A percentile compares a stretch with the other conserved stretches of the same genome.
phyloP scores from a whole-genome alignment of 140 eudicot species.

The Ambrosia hybrid region DNA sequence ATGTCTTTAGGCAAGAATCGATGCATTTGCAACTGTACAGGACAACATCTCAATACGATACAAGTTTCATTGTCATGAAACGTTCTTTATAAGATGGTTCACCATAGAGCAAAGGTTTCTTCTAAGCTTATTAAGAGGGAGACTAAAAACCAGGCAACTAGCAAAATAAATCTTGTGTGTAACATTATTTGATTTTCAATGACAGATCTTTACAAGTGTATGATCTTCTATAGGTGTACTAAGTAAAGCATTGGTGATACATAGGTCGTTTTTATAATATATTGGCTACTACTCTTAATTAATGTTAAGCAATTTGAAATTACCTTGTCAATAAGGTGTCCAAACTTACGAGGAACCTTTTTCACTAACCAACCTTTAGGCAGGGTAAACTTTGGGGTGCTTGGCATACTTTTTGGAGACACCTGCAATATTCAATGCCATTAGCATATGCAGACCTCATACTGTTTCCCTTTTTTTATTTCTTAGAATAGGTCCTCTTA shows the following conservation, averaged over 20 bases:
- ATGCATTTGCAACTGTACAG: no score
- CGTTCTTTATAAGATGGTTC: no score
- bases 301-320: background rate
- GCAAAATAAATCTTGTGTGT: no score
- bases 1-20: background rate
- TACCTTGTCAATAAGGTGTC: slow-evolving; percentile 52
- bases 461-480: slow-evolving; percentile 10
- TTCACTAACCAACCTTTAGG: slow-evolving; percentile 87
- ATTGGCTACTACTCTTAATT: background rate
- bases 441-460: slow-evolving; percentile 22
- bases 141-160: no score
- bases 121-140: no score
- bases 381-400: slow-evolving; percentile 34
- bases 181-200: no score
- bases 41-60: no score
- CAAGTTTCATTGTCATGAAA: no score
- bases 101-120: no score
- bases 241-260: no score
- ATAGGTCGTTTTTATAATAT: background rate
- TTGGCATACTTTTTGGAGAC: slow-evolving; percentile 34
- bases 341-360: slow-evolving; percentile 58
- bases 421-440: slow-evolving; percentile 29
- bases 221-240: no score
- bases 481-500: slow-evolving; percentile 4
- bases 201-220: no score